Evolutionary conservation across 306 rosid genomes (phyloP).

Genomic region (Benincasa hispida): DNA sequence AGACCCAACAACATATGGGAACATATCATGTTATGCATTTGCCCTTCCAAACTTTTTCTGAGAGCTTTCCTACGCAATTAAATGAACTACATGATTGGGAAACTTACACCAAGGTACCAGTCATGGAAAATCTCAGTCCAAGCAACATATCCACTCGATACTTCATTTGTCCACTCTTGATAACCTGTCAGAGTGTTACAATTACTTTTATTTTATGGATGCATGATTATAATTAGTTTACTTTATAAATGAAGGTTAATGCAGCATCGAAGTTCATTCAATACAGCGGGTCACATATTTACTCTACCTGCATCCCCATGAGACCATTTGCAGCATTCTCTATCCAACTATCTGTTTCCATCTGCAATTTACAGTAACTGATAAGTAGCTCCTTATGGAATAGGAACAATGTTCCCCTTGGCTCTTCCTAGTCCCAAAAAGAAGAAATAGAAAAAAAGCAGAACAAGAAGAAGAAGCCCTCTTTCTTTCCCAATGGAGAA

Average conservation of each 20-base stretch:
- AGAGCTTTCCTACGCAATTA: not conserved
- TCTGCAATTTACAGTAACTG: conserved; percentile 20
- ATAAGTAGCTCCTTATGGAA: not conserved
- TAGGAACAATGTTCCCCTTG: not conserved
- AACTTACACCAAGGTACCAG: conserved; percentile 54
- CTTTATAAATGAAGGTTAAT: not conserved
- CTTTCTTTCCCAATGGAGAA: not conserved
- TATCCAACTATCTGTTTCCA: conserved; percentile 86
- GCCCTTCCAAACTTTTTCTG: not conserved
- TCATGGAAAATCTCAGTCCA: conserved; percentile 71
- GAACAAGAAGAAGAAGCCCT: too few species aligned
- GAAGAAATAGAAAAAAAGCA: too few species aligned
- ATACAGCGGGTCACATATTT: not conserved
- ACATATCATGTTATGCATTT: not conserved
- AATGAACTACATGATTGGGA: not conserved
- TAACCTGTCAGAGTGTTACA: conserved; percentile 35
- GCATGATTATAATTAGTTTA: not conserved
- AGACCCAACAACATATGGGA: not conserved
- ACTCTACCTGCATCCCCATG: conserved; percentile 71
- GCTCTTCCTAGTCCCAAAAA: not conserved
- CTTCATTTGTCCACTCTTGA: conserved; percentile 61
- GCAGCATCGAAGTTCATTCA: not conserved
- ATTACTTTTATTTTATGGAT: not conserved
- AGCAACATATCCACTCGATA: conserved; percentile 51
- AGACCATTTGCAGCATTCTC: conserved; percentile 96